phyloP scores from a whole-genome alignment of 352 stramenopile species.

The Phytophthora tentaculata region DNA sequence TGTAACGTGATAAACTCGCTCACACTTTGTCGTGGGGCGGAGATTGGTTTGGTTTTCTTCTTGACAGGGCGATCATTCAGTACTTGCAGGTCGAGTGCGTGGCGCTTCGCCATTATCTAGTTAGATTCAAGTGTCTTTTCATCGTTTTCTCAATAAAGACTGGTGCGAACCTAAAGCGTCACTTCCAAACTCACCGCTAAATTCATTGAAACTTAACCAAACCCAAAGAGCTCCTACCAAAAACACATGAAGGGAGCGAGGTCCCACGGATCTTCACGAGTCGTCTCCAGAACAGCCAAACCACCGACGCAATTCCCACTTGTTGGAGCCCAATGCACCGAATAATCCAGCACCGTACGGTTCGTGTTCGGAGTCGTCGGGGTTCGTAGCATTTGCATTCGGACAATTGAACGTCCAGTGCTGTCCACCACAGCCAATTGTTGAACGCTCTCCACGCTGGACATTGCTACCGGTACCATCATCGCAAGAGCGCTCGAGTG shows the following conservation, averaged over 20 bases:
- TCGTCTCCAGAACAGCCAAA: neutral
- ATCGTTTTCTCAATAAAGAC: constrained; percentile 5
- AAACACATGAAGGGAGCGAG: constrained; percentile 4
- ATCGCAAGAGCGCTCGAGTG: neutral
- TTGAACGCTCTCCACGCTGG: too few species aligned
- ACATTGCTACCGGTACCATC: too few species aligned
- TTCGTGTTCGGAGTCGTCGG: too few species aligned
- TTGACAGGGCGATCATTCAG: constrained; percentile 25
- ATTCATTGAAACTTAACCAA: too few species aligned
- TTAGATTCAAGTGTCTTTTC: constrained; percentile 21
- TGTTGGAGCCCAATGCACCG: neutral
- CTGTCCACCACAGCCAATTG: too few species aligned
- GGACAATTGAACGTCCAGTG: too few species aligned
- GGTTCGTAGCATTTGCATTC: too few species aligned
- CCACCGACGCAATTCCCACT: neutral
- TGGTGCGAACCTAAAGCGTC: too few species aligned
- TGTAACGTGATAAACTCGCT: neutral
- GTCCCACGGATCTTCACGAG: neutral
- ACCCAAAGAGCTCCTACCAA: too few species aligned
- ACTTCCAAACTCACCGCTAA: too few species aligned
- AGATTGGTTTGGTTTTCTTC: constrained; percentile 19
- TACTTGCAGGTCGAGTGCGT: constrained; percentile 35
- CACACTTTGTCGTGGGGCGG: constrained; percentile 13
- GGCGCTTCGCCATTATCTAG: constrained; percentile 35
- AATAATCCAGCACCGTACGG: too few species aligned